Evolutionary conservation across 495 filamentous ascomycete species (phyloP), one percentile per base, ranked within the genome.

Genomic region (Trichoderma virens): DNA sequence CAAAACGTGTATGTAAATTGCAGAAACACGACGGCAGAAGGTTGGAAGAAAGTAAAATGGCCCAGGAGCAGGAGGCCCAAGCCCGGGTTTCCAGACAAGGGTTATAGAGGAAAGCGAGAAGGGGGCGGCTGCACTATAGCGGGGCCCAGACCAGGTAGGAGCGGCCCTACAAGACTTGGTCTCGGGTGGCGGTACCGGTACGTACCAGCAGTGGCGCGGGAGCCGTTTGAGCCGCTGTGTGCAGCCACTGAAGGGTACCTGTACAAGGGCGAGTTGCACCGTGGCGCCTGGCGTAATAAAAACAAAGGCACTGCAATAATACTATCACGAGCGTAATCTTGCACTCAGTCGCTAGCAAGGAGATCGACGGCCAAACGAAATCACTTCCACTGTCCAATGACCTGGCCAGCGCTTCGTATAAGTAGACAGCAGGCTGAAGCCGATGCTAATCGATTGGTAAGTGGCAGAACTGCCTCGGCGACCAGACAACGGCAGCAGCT

Each of bases 21-120:
- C 25, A 56, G 51, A 56, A 18, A 30, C 51, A 30, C 30, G 18
- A n/a, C 11, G 18, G 51, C 18, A 13, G 11, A 30, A 28, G 9
- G 38, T 63, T 61, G 28, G 59, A 43, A 16, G 54, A 54, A 60
- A 56, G 20, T 34, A 16, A 30, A 67, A 83, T 70, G 78, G 82
- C 16, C 75, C 73, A 54, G 51, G 51, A 56, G 51, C 51, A 56
- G 25, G 51, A 56, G 51, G 51, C 25, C 51, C 51, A 30, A 56
- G 51, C 51, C 51, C 25, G 9, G 51, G 51, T 56, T 56, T 56
- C 51, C 51, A 56, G 51, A 56, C 51, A 56, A 18, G 51, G 51
- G 51, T 56, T 14, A 30, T 13, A 51, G 51, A 56, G 51, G 51
- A 27, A 56, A 9, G 51, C 51, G 27, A 30, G 51, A 56, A 56